Conservation (phyloP, 106 monocot genomes). For the Xerophyta viscosa region DNA sequence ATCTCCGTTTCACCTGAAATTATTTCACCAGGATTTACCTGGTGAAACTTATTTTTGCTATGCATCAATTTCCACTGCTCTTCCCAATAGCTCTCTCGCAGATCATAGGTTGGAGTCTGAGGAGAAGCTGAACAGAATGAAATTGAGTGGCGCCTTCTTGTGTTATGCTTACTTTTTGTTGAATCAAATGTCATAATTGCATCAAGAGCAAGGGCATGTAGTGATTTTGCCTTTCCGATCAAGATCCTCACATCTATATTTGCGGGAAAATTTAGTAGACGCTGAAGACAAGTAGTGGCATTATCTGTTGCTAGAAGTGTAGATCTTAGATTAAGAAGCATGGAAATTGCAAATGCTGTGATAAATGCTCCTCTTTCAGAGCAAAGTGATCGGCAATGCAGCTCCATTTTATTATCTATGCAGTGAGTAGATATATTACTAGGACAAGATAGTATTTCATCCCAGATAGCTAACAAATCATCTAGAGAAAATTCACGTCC, state of each 20-base stretch:
- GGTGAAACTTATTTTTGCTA: constrained; percentile 17
- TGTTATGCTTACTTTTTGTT: constrained; percentile 7
- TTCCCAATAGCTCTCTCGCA: constrained; percentile 71
- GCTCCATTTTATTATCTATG: constrained; percentile 16
- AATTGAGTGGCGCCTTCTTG: constrained; percentile 13
- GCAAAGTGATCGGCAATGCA: constrained; percentile 33
- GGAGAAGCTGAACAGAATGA: constrained; percentile 22
- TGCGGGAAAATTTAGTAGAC: constrained; percentile 54
- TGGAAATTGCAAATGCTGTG: constrained; percentile 49
- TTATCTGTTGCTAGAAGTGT: constrained; percentile 61
- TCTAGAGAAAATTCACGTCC: constrained; percentile 62
- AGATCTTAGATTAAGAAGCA: constrained; percentile 60
- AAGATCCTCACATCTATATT: constrained; percentile 38
- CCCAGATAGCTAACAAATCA: constrained; percentile 59
- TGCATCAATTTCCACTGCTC: constrained; percentile 66
- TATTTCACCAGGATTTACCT: constrained; percentile 10
- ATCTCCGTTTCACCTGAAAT: constrained; percentile 7
- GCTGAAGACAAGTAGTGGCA: constrained; percentile 59
- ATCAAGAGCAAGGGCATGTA: constrained; percentile 44
- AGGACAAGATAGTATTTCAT: constrained; percentile 51
- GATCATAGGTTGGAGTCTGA: constrained; percentile 14
- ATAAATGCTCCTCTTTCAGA: constrained; percentile 57
- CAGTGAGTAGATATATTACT: constrained; percentile 9
- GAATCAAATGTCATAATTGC: constrained; percentile 9
- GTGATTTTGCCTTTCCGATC: constrained; percentile 53